A percentile compares a stretch with the other conserved stretches of the same genome.
Evolutionary conservation across 2,329 filamentous ascomycete species (phyloP).

Genomic region (Alternaria triticimaculans): DNA sequence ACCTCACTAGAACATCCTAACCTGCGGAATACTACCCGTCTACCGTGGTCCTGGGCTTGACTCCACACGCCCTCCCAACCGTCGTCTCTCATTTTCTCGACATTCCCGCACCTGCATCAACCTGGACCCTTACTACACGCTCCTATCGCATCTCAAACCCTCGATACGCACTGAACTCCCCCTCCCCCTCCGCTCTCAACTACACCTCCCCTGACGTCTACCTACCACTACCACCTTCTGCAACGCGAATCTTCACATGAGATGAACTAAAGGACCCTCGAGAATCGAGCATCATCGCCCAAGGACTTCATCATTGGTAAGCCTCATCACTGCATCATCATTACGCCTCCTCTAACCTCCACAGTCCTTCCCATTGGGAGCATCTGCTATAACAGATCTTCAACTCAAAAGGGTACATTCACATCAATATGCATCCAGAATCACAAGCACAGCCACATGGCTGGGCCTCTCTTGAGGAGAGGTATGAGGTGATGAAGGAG

Average conservation of each 20-base stretch:
- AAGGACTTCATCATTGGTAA: constrained; percentile 29
- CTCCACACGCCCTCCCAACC: constrained; percentile 51
- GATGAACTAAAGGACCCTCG: constrained; percentile 38
- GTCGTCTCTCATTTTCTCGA: constrained; percentile 51
- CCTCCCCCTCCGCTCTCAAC: constrained; percentile 31
- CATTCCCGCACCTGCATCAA: constrained; percentile 47
- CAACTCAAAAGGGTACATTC: constrained; percentile 15
- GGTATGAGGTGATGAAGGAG: constrained; percentile 96
- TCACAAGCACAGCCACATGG: constrained; percentile 74
- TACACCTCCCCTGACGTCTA: constrained; percentile 24
- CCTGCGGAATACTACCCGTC: constrained; percentile 49
- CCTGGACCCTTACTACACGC: constrained; percentile 49
- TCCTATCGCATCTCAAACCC: constrained; percentile 44
- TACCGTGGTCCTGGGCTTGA: constrained; percentile 52
- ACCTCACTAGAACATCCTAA: constrained; percentile 49
- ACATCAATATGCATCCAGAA: constrained; percentile 73
- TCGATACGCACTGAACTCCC: constrained; percentile 47
- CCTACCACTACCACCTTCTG: constrained; percentile 16
- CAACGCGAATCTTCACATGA: constrained; percentile 31
- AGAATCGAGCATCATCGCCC: constrained; percentile 13
- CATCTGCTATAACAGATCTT: constrained; percentile 15
- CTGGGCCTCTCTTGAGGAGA: constrained; percentile 79
- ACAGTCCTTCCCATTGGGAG: constrained; percentile 21
- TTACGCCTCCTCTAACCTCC: constrained; percentile 18
- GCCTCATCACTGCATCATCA: constrained; percentile 3